phyloP scores from a whole-genome alignment of 208 protist species.

The Jaenimonas drosophilae region DNA sequence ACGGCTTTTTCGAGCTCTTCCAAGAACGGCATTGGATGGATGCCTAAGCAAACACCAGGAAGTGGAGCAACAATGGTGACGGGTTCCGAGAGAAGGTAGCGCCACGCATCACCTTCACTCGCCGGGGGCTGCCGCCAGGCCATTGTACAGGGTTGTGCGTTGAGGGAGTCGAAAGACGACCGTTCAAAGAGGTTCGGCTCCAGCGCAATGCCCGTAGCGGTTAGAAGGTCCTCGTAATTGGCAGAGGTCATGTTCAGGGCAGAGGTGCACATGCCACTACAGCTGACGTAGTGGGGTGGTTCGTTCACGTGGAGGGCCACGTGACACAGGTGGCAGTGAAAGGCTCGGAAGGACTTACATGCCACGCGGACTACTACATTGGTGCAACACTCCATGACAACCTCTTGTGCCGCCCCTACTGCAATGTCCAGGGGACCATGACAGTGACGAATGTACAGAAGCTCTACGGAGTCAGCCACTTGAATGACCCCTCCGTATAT shows the following conservation, averaged over 20 bases:
- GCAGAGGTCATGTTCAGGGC: conserved; percentile 50
- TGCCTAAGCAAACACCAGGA: conserved; percentile 2
- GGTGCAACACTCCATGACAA: conserved; percentile 53
- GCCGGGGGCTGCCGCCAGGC: neutral
- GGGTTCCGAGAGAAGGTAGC: neutral
- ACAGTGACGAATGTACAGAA: conserved; percentile 45
- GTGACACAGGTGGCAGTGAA: conserved; percentile 50
- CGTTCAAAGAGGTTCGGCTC: conserved; percentile 37
- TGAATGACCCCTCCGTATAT: conserved; percentile 43
- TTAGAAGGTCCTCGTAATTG: conserved; percentile 30
- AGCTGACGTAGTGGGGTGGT: conserved; percentile 33
- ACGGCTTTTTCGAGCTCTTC: neutral
- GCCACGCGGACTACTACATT: conserved; percentile 57
- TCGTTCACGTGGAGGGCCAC: conserved; percentile 67
- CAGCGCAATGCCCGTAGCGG: conserved; percentile 19
- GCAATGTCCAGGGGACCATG: conserved; percentile 61
- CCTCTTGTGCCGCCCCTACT: conserved; percentile 30
- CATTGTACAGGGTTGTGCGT: neutral
- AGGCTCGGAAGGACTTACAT: conserved; percentile 35
- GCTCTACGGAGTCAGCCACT: conserved; percentile 39
- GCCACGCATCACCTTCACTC: neutral
- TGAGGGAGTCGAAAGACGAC: conserved; percentile 5
- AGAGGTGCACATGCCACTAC: conserved; percentile 40
- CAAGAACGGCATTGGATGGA: neutral
- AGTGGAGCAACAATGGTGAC: conserved; percentile 1